phyloP scores from a whole-genome alignment of 1,139 yeast species.

The Yarrowia galli region DNA sequence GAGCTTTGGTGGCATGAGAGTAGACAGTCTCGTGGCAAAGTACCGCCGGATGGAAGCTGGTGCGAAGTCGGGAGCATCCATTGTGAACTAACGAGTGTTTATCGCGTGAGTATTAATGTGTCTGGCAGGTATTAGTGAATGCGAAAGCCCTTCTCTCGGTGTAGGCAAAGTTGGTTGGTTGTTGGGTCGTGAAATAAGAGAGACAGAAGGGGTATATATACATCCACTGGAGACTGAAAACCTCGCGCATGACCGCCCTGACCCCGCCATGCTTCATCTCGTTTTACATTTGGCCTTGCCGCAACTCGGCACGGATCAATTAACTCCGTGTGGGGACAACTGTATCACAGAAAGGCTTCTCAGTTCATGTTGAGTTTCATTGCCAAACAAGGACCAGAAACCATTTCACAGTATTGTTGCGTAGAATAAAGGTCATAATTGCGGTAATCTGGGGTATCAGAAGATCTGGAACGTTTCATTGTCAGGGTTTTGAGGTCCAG shows the following conservation, averaged over 20 bases:
- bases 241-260: neutral
- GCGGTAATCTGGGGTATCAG: neutral
- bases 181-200: neutral
- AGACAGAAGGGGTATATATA: constrained; percentile 11
- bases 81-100: neutral
- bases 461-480: neutral
- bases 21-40: constrained; percentile 54
- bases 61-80: constrained; percentile 18
- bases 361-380: neutral
- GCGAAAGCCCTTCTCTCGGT: neutral
- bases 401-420: neutral
- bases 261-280: neutral
- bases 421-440: neutral
- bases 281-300: neutral
- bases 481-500: neutral
- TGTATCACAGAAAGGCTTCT: constrained; percentile 10
- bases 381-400: neutral
- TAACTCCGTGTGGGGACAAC: constrained; percentile 32
- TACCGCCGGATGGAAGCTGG: constrained; percentile 50
- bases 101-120: neutral
- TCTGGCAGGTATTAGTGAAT: neutral
- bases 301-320: constrained; percentile 23
- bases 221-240: neutral
- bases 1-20: constrained; percentile 55
- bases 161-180: neutral